Base-by-base conservation (phyloP, 164 flowering plant genomes). In the Stephania cephalantha region DNA sequence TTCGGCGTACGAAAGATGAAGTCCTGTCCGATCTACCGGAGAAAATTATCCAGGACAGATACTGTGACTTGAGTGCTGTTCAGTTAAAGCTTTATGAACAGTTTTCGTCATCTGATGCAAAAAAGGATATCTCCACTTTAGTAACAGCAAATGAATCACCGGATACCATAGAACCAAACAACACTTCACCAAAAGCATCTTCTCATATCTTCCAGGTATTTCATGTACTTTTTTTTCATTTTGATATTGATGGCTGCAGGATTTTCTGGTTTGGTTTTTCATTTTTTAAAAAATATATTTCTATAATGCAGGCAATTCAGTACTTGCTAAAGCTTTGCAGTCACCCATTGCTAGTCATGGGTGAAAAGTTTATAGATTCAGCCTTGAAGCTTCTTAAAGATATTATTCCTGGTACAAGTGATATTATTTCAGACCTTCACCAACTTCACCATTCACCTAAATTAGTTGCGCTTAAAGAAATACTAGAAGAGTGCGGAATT, bases 251-350 rank as follows among this genome's bases (percentile, higher is more conserved):
- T 20, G 73, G 44, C 48, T 22, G 52, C 15, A 46, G 29, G 6
- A 30, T 71, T 50, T 46, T 74, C 46, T 9, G 45, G 15, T 17
- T 65, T 79, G 10, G 68, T 71, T 18, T 35, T 35, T 4, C 4
- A 2, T 35, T 35, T 35, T 35, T 0, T 0, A 35, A 35, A 35
- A 35, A 35, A 35, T 20, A 42, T 5, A n/a, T 79, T 71, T 64
- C 76, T 44, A 22, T 80, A 29, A 76, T 82, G 71, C 90, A 93
- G 97, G 98, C 99, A 68, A 92, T 96, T 77, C 96, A 92, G 58
- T 96, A 94, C 85, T 81, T 96, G 87, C 86, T 96, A n/a, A 96
- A 96, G 83, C 94, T 96, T 70, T 96, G 99, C 77, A 91, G 99
- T 89, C 99, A 96, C 85, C 99, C 99, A 4, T 87, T 96, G 85